Conservation (phyloP, 164 flowering plant genomes). For the Malania oleifera region DNA sequence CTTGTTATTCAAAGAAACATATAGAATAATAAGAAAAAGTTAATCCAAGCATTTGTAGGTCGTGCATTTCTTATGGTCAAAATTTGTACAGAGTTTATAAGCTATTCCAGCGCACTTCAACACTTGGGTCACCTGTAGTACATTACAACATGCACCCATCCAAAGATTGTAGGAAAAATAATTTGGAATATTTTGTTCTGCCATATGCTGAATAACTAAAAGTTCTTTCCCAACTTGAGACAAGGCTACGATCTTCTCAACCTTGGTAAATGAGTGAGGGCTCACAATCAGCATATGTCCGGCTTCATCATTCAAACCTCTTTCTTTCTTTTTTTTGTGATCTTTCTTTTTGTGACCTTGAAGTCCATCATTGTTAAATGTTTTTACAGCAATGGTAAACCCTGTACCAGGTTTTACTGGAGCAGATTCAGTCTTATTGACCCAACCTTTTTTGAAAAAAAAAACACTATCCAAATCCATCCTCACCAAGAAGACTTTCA, state of each 20-base stretch:
- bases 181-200: conserved; percentile 32
- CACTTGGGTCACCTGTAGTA: conserved; percentile 36
- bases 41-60: conserved; percentile 35
- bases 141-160: conserved; percentile 41
- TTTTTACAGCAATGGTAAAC: conserved; percentile 43
- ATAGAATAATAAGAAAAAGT: conserved; percentile 46
- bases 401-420: conserved; percentile 40
- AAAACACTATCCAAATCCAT: conserved; percentile 49
- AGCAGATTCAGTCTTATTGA: conserved; percentile 31
- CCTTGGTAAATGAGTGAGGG: conserved; percentile 47
- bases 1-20: conserved; percentile 38
- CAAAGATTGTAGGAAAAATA: conserved; percentile 62
- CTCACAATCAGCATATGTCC: conserved; percentile 22
- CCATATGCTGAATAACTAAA: conserved; percentile 39
- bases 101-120: conserved; percentile 56
- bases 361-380: conserved; percentile 44
- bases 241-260: conserved; percentile 56
- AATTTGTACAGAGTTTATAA: conserved; percentile 36
- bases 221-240: conserved; percentile 37
- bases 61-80: conserved; percentile 33
- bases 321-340: too few relatives aligned
- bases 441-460: conserved; percentile 53
- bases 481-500: conserved; percentile 43
- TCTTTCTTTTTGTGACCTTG: conserved; percentile 47
- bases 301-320: conserved; percentile 51